Evolutionary conservation across 2,329 filamentous ascomycete species (phyloP), one percentile per base, ranked within the genome.

Genomic region (Ramularia collo-cygni): DNA sequence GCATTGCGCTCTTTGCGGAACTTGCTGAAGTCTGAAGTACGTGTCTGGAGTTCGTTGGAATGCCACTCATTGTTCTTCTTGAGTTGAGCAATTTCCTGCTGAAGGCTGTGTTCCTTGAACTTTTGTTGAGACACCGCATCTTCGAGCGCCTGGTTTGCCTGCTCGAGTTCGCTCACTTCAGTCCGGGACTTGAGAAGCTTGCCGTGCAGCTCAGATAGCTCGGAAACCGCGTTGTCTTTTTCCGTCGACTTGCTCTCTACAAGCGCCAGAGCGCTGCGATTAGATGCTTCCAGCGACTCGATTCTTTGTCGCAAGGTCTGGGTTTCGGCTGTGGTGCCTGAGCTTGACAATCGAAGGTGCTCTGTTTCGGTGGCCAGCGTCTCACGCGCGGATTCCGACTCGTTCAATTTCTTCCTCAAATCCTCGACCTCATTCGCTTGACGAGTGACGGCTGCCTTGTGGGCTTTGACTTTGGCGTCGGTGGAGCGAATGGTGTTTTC

Each of bases 1-100:
- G 87, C 82, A 47, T 85, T 85, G 72, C 95, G 96, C 60, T 98
- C 92, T 60, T 95, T 96, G 48, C 92, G 80, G 64, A 85, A 90
- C 58, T 89, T 95, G 51, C 90, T 76, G 34, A 87, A 80, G 60
- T 98, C 92, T 7, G 81, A 77, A 46, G 77, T 82, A 67, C 95
- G 94, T 1, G 85, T 89, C 68, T 94, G 90, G 15, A 96, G 75
- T 63, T 98, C 92, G 29, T 75, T 80, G 58, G 95, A 87, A 40
- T 92, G 83, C 85, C 88, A 98, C 54, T 96, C 90, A 50, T 86
- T 85, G 67, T 88, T 95, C 56, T 83, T 84, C 60, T 87, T 88
- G 13, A 90, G 79, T 40, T 93, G 72, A 29, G 94, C 87, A 26
- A 96, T 74, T 62, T 96, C 89, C 62, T 95, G 89, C 62, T 92